Evolutionary conservation across 2,329 filamentous ascomycete species (phyloP).

Genomic region (Fusarium coffeatum): DNA sequence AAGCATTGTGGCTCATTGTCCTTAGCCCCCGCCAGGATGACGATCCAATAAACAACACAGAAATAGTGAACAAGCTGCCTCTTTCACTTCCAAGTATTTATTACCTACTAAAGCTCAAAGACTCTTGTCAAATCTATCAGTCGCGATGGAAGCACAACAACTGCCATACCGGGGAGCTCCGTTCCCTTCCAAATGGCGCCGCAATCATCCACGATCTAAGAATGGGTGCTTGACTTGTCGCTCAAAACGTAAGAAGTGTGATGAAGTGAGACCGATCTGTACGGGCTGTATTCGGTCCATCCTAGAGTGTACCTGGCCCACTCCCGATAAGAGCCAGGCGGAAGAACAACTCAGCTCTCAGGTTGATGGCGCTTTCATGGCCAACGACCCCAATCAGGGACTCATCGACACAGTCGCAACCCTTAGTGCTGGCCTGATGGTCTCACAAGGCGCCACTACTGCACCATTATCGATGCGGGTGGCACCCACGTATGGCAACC

Average conservation of each 20-base stretch:
- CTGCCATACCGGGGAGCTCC: not conserved
- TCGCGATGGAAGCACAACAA: not conserved
- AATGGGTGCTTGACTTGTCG: constrained; percentile 15
- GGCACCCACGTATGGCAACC: constrained; percentile 3
- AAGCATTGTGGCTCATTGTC: not conserved
- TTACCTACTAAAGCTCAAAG: not conserved
- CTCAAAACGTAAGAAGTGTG: constrained; percentile 20
- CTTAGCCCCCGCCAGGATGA: not conserved
- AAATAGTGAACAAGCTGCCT: not conserved
- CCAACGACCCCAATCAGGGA: not conserved
- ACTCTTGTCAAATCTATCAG: not conserved
- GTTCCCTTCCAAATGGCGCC: constrained; percentile 15
- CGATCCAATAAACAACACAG: not conserved
- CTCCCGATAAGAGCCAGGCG: not conserved
- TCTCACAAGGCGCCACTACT: not conserved
- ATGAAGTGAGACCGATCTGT: not conserved
- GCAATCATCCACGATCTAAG: constrained; percentile 20
- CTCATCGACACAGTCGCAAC: not conserved
- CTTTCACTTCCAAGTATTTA: not conserved
- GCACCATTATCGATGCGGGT: not conserved
- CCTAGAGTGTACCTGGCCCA: constrained; percentile 1
- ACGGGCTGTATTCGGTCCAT: not conserved
- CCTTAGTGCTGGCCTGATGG: not conserved
- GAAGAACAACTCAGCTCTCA: not conserved
- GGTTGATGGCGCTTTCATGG: not conserved